Evolutionary conservation across 1,284 basidiomycete genomes (phyloP).

Genomic region (Athelia psychrophila): DNA sequence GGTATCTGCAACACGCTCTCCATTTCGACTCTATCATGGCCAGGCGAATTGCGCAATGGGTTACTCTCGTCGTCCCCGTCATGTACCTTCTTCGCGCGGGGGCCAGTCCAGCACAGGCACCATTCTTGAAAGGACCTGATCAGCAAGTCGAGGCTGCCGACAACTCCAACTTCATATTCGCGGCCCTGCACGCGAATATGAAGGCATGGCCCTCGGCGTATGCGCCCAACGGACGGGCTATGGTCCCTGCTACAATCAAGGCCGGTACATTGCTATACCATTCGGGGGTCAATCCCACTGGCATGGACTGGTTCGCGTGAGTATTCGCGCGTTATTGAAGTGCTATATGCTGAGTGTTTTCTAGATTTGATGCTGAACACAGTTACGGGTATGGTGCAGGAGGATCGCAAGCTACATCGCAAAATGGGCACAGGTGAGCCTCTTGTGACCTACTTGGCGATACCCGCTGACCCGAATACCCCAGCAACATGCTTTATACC

Average conservation of each 20-base stretch:
- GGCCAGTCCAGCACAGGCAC: too few species aligned
- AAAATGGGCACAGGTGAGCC: background rate
- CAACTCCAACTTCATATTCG: conserved; percentile 1
- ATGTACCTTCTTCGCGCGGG: too few species aligned
- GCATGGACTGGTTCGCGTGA: background rate
- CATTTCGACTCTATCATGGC: too few species aligned
- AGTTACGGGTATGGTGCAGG: background rate
- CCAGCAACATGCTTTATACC: background rate
- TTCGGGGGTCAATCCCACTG: background rate
- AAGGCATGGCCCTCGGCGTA: background rate
- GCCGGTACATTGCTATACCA: background rate
- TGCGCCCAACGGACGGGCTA: background rate
- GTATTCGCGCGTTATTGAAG: background rate
- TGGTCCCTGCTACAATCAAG: background rate
- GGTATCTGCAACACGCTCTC: too few species aligned
- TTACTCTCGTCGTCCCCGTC: too few species aligned
- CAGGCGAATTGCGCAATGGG: too few species aligned
- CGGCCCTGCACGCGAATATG: background rate
- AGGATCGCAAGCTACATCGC: background rate
- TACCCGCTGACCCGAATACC: background rate
- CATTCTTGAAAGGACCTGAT: too few species aligned
- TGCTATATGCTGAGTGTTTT: background rate
- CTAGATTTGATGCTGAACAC: conserved; percentile 1
- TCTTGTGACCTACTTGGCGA: background rate
- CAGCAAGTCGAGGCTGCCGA: too few species aligned